Percentiles rank a stretch among this genome's conserved stretches.
phyloP scores from a whole-genome alignment of 306 rosid genomes.

The Lotus japonicus region DNA sequence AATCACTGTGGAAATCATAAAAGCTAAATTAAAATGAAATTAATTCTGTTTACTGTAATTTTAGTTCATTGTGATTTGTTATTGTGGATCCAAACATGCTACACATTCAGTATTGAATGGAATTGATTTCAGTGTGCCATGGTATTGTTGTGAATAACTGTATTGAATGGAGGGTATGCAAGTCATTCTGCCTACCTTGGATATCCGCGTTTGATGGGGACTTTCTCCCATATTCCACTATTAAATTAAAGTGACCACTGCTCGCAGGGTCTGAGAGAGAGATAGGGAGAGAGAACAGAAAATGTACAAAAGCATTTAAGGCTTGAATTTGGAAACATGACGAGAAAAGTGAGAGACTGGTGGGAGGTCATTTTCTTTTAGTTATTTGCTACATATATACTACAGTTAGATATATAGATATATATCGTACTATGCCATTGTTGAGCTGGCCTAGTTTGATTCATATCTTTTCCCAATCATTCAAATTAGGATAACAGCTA shows the following conservation, averaged over 20 bases:
- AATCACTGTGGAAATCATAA: too few relatives aligned
- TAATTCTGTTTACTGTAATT: too few relatives aligned
- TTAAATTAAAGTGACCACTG: conserved; percentile 28
- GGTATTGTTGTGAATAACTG: conserved; percentile 19
- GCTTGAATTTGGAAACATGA: conserved; percentile 52
- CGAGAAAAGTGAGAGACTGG: conserved; percentile 40
- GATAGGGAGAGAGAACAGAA: conserved; percentile 13
- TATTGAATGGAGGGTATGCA: conserved; percentile 15
- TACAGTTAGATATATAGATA: not conserved
- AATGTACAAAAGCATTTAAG: conserved; percentile 54
- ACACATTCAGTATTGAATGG: not conserved
- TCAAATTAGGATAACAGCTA: too few relatives aligned
- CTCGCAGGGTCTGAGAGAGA: not conserved
- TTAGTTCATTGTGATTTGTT: too few relatives aligned
- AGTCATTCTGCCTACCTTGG: conserved; percentile 21
- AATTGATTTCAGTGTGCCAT: not conserved
- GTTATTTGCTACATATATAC: conserved; percentile 49
- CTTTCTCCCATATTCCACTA: conserved; percentile 34
- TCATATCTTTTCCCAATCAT: not conserved
- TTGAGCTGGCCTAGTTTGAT: conserved; percentile 38
- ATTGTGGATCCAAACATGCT: too few relatives aligned
- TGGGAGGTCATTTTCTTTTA: conserved; percentile 64
- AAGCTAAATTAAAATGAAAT: too few relatives aligned
- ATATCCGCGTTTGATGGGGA: conserved; percentile 37
- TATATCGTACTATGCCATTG: conserved; percentile 15